phyloP scores from a whole-genome alignment of 73 alveolate genomes.

The Symbiodinium pilosum region DNA sequence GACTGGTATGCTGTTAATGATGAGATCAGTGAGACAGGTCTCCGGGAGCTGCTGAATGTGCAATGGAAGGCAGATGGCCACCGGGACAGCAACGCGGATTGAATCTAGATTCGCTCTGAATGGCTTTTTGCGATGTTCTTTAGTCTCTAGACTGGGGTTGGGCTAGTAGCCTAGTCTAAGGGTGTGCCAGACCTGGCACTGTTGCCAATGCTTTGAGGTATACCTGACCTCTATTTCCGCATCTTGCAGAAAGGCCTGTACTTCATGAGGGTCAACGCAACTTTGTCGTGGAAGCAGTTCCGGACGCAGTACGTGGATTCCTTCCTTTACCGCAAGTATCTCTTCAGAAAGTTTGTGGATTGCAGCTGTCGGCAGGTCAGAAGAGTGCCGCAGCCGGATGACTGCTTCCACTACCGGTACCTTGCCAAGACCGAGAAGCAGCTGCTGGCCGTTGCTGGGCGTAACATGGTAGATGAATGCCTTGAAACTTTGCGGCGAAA shows the following conservation, averaged over 20 bases:
- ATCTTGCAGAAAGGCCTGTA: background rate
- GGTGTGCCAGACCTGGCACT: no score
- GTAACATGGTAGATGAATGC: background rate
- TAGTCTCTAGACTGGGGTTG: background rate
- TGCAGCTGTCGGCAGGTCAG: background rate
- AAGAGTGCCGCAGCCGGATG: background rate
- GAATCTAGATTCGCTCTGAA: background rate
- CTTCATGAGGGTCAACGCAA: background rate
- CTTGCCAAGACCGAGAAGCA: background rate
- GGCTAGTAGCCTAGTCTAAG: no score
- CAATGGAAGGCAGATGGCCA: background rate
- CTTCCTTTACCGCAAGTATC: background rate
- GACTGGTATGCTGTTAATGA: background rate
- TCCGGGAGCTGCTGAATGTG: background rate
- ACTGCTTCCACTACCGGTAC: background rate
- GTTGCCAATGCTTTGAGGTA: no score
- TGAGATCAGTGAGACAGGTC: background rate
- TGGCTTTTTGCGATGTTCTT: background rate
- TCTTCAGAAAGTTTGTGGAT: background rate
- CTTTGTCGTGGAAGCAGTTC: background rate
- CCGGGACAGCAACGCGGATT: background rate
- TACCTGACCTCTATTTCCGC: background rate
- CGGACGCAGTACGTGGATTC: background rate
- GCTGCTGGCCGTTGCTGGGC: background rate
- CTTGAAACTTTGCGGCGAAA: background rate